phyloP scores from a whole-genome alignment of 352 stramenopile genomes.

The Globisporangium iwayamae region DNA sequence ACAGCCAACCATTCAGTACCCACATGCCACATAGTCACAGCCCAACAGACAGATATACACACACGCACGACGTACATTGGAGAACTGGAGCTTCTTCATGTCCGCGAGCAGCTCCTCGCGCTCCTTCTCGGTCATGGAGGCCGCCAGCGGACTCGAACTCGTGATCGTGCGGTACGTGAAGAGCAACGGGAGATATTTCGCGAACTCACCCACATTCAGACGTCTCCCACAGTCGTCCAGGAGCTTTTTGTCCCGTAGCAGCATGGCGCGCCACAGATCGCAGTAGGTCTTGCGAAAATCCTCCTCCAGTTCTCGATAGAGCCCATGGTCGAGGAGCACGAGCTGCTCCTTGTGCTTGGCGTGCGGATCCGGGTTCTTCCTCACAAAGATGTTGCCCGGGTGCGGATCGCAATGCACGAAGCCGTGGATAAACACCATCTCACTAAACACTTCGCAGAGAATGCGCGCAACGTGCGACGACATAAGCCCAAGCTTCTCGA shows the following conservation, averaged over 20 bases:
- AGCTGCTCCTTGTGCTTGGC: constrained; percentile 79
- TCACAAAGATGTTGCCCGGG: constrained; percentile 92
- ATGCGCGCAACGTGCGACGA: constrained; percentile 78
- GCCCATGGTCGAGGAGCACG: constrained; percentile 96
- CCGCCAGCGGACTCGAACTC: constrained; percentile 55
- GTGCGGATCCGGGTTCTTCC: constrained; percentile 44
- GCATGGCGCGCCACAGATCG: constrained; percentile 92
- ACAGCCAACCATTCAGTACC: background rate
- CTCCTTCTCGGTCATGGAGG: constrained; percentile 68
- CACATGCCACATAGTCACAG: background rate
- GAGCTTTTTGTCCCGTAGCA: constrained; percentile 86
- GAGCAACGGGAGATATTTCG: constrained; percentile 76
- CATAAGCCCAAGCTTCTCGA: constrained; percentile 78
- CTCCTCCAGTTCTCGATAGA: constrained; percentile 93
- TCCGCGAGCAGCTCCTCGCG: constrained; percentile 51
- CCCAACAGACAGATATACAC: background rate
- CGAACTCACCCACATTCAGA: constrained; percentile 54
- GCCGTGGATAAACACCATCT: constrained; percentile 93
- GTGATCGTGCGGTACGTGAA: constrained; percentile 83
- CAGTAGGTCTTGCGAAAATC: constrained; percentile 94
- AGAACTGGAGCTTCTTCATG: constrained; percentile 62
- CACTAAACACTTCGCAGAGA: constrained; percentile 92
- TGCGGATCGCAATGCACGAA: constrained; percentile 98
- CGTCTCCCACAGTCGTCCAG: constrained; percentile 54
- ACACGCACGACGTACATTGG: constrained; percentile 36